Percentiles rank a stretch among this genome's conserved stretches.
Evolutionary conservation across 192 early-diverging fungal species (phyloP).

Genomic region (Chytriomyces confervae): DNA sequence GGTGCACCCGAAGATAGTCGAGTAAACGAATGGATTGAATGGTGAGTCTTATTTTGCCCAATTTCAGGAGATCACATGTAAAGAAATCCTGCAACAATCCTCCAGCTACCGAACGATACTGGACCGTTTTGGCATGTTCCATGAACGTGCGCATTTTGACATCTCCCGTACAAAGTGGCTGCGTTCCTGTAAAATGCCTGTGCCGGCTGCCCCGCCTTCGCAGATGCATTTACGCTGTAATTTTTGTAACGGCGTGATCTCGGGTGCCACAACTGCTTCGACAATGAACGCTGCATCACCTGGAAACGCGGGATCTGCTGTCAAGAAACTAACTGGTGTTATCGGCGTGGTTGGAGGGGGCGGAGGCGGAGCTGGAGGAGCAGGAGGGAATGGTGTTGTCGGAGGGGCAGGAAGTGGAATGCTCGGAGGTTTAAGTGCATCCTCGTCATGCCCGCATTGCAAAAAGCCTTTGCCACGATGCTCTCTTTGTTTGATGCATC

Average conservation of each 20-base stretch:
- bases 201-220: slow-evolving; percentile 45
- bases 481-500: slow-evolving; percentile 30
- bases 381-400: neutral
- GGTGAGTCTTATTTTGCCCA: slow-evolving; percentile 38
- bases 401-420: neutral
- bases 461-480: slow-evolving; percentile 36
- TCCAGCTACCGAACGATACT: slow-evolving; percentile 80
- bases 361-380: neutral
- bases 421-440: neutral
- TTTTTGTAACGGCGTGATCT: slow-evolving; percentile 73
- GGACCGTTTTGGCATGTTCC: slow-evolving; percentile 87
- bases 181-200: slow-evolving; percentile 7
- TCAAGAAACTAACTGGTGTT: neutral
- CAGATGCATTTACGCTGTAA: slow-evolving; percentile 88
- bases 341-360: neutral
- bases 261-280: slow-evolving; percentile 9
- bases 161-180: slow-evolving; percentile 60
- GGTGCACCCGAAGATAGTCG: neutral
- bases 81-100: neutral
- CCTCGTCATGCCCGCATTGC: slow-evolving; percentile 30
- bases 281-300: neutral
- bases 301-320: neutral
- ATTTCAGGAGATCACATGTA: neutral
- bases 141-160: slow-evolving; percentile 87
- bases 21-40: slow-evolving; percentile 70